These are phyloP conservation scores for Aphanomyces stellatus DNA, from an alignment of 352 stramenopile species.

Conservation along the genomic window DNA sequence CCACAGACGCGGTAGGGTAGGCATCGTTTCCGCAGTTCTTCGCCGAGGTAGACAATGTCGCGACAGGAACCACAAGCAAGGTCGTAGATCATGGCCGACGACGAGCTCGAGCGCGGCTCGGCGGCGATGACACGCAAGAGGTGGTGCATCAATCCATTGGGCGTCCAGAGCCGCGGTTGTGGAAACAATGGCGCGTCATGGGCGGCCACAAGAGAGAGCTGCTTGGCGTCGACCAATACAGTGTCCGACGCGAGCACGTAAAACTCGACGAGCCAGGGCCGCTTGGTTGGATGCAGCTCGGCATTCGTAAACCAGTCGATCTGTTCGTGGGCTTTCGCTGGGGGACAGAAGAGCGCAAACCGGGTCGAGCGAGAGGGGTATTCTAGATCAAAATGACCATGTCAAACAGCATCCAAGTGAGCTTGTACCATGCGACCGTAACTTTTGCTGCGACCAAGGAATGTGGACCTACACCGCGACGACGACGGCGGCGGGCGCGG, in stretches of 20 bases:
- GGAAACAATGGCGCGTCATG: not conserved
- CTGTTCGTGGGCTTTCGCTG: not conserved
- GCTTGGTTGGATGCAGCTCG: not conserved
- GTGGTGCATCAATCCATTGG: not conserved
- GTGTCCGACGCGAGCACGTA: not conserved
- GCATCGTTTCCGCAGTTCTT: not conserved
- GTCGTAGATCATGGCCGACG: not conserved
- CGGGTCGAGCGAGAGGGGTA: not conserved
- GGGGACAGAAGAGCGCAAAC: conserved; percentile 1
- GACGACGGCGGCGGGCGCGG: not conserved
- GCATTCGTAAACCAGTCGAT: conserved; percentile 8
- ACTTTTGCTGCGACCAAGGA: conserved; percentile 11
- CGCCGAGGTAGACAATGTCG: not conserved
- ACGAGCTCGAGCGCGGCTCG: not conserved
- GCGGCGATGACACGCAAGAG: not conserved
- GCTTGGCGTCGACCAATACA: not conserved
- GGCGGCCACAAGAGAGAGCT: not conserved
- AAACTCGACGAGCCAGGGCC: not conserved
- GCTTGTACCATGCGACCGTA: not conserved
- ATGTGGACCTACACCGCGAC: not conserved
- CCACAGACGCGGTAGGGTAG: not conserved
- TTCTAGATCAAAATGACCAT: not conserved
- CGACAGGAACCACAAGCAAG: conserved; percentile 1
- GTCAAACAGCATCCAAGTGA: not conserved
- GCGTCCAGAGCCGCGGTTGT: not conserved